Evolutionary conservation across 2,329 filamentous ascomycete species (phyloP).

Genomic region (Epicoccum nigrum): DNA sequence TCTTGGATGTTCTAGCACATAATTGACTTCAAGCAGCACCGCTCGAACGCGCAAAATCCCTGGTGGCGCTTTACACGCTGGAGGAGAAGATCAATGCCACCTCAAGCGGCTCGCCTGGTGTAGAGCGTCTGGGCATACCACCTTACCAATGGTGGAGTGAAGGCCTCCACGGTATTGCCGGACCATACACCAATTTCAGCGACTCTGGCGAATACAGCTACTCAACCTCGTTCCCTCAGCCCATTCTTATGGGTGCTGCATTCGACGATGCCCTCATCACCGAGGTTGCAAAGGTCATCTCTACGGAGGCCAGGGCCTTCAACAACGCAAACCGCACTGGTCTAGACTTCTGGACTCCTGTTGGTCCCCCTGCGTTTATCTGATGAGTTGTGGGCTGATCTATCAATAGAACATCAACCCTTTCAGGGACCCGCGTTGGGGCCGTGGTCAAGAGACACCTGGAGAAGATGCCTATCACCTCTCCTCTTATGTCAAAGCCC

Average conservation of each 20-base stretch:
- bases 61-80: slow-evolving; percentile 35
- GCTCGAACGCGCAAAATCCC: slow-evolving; percentile 30
- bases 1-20: background rate
- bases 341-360: slow-evolving; percentile 10
- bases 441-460: slow-evolving; percentile 58
- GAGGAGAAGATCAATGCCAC: slow-evolving; percentile 60
- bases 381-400: background rate
- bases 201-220: slow-evolving; percentile 62
- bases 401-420: slow-evolving; percentile 64
- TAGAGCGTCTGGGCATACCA: slow-evolving; percentile 61
- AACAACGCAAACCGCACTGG: slow-evolving; percentile 59
- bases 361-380: background rate
- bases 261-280: slow-evolving; percentile 69
- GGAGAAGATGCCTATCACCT: slow-evolving; percentile 63
- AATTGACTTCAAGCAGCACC: slow-evolving; percentile 22
- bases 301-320: slow-evolving; percentile 69
- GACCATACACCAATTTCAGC: slow-evolving; percentile 63
- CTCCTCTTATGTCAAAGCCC: slow-evolving; percentile 58
- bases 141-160: slow-evolving; percentile 63
- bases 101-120: slow-evolving; percentile 51
- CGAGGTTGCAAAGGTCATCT: slow-evolving; percentile 62
- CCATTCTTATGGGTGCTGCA: slow-evolving; percentile 66
- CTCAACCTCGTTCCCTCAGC: slow-evolving; percentile 70
- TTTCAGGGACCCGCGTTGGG: slow-evolving; percentile 68
- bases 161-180: slow-evolving; percentile 67